Conservation (phyloP, 139 green algal species). For the Picochlorum sp. region DNA sequence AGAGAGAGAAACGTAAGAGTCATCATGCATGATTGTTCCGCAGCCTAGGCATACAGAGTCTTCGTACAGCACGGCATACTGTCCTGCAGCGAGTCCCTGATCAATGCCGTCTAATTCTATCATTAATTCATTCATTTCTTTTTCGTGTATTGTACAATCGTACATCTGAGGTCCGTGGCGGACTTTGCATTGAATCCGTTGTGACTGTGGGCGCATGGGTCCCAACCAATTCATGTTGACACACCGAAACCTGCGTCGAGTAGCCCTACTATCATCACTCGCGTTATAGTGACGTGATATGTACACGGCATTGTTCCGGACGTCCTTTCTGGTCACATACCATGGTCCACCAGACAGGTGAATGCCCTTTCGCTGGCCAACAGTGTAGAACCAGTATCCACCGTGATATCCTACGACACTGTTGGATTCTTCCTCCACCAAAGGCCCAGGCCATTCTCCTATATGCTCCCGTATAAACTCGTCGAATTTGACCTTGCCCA, state of each 20-base stretch:
- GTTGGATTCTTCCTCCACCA: constrained; percentile 79
- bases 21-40: neutral
- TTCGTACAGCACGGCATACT: constrained; percentile 95
- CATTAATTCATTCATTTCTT: neutral
- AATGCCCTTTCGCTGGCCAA: constrained; percentile 87
- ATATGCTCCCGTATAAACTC: constrained; percentile 92
- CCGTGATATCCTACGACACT: constrained; percentile 55
- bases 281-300: constrained; percentile 63
- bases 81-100: constrained; percentile 86
- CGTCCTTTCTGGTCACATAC: constrained; percentile 91
- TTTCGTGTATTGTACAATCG: constrained; percentile 36
- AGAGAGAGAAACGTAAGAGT: neutral
- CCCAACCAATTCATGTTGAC: constrained; percentile 59
- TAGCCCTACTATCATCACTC: too few relatives aligned
- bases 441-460: constrained; percentile 62
- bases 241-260: constrained; percentile 39
- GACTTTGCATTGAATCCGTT: constrained; percentile 48
- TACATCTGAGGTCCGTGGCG: constrained; percentile 72
- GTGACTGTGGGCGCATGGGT: constrained; percentile 1
- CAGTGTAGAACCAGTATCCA: constrained; percentile 94
- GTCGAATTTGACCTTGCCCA: constrained; percentile 89
- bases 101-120: constrained; percentile 66
- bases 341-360: constrained; percentile 86
- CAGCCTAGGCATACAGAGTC: constrained; percentile 61
- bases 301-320: constrained; percentile 72